These are phyloP conservation scores for Xerocomus spinulosus DNA, from an alignment of 768 basidiomycete genomes.

Conservation along the genomic window DNA sequence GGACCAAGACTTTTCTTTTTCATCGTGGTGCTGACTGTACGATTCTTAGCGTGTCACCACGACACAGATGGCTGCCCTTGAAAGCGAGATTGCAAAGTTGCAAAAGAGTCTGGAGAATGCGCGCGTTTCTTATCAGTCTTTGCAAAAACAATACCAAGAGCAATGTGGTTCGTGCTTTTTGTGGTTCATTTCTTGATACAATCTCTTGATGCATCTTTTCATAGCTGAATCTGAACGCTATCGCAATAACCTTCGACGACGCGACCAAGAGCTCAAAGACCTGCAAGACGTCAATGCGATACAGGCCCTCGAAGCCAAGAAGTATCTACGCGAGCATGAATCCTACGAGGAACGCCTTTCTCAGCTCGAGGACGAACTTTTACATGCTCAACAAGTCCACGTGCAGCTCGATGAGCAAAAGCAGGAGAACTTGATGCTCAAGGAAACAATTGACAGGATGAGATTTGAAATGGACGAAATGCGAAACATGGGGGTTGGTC, in stretches of 20 bases:
- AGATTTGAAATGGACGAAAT: conserved; percentile 93
- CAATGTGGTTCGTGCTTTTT: conserved; percentile 60
- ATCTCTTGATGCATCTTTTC: not conserved
- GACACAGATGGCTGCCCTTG: conserved; percentile 63
- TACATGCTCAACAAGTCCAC: conserved; percentile 64
- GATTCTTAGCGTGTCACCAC: conserved; percentile 52
- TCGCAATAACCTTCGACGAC: conserved; percentile 65
- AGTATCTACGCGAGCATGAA: conserved; percentile 65
- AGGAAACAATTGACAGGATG: conserved; percentile 95
- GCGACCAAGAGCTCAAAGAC: conserved; percentile 69
- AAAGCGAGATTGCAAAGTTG: conserved; percentile 74
- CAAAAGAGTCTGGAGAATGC: conserved; percentile 72
- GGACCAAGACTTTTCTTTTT: not conserved
- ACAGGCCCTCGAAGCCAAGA: conserved; percentile 60
- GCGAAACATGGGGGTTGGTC: conserved; percentile 43
- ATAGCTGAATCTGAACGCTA: conserved; percentile 75
- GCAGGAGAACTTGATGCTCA: conserved; percentile 87
- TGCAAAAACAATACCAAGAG: conserved; percentile 87
- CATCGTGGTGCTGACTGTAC: conserved; percentile 6
- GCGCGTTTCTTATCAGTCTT: conserved; percentile 63
- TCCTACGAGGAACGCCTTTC: conserved; percentile 67
- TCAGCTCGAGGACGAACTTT: conserved; percentile 68
- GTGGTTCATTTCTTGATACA: not conserved
- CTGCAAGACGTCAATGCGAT: conserved; percentile 55
- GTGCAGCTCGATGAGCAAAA: conserved; percentile 85